Evolutionary conservation across 345 rosid species (phyloP), one percentile per base, ranked within the genome.

Genomic region (Melastoma malabathricum): DNA sequence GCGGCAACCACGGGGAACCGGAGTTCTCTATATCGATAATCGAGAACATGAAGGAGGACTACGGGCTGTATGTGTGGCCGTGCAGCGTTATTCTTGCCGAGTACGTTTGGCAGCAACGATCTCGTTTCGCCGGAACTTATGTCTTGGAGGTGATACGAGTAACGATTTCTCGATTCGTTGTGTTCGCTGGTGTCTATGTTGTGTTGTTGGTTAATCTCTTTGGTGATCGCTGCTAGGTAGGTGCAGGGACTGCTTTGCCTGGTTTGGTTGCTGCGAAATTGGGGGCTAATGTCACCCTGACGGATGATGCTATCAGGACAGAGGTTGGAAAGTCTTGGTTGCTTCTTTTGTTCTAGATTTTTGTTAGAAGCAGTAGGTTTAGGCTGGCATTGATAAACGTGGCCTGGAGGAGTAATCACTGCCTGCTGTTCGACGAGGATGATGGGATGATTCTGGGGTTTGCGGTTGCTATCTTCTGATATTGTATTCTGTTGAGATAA

Each of bases 21-120:
- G 70, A 68, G 7, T 55, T 80, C 65, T 75, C 80, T 13, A 15
- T 88, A 13, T 80, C 93, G 15, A 63, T 82, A n/a, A 66, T 82
- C 19, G 97, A 89, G 95, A 76, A 81, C 63, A 77, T 85, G 82
- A 81, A 85, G 65, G 97, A 89, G 44, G 97, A 83, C 39, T 86
- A 89, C 47, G 95, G 97, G 1, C 68, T 86, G 47, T 89, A 82
- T 56, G 83, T 83, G 46, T 83, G 95, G 97, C 97, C 95, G 5
- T 85, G 87, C 53, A 89, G 95, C 50, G 59, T 85, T 27, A 71
- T 89, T 45, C 80, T 89, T 48, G 89, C 97, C 18, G 93, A 89
- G 70, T 85, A 85, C 71, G 75, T 89, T 58, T 89, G 97, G 95
- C 97, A 86, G 60, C 94, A 81, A 47, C 64, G 72, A 64, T 67